Evolutionary conservation across 2,329 filamentous ascomycete species (phyloP), one percentile per base, ranked within the genome.

Genomic region (Monosporascus cannonballus): DNA sequence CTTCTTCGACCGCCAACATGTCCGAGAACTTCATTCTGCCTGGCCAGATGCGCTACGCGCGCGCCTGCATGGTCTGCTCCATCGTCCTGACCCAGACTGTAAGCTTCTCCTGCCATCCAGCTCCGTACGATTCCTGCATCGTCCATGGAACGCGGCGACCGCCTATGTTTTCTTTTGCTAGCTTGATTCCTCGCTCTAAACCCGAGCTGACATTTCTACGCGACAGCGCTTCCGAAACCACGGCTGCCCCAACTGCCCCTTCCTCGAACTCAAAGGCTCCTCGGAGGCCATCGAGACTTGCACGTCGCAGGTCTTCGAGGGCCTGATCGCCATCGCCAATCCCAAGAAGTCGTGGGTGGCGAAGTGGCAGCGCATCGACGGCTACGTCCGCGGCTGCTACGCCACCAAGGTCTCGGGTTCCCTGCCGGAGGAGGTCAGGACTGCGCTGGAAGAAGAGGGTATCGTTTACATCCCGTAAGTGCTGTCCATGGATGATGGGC

Each of bases 21-120:
- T 71, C 73, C 14, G 68, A 76, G 53, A 87, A 84, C 70, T 91
- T 84, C 70, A 86, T 91, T 56, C 74, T 87, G 17, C 80, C 88
- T 6, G 80, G 78, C 68, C 89, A 94, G 73, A 85, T 87, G 75
- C 89, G 92, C 73, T 86, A 89, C 69, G 82, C 96, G 61, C 92
- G 94, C 73, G 94, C 94, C 66, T 99, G 94, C 79, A 96, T 99
- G 91, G 90, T 97, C 62, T 99, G 94, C 83, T 93, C 90, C 51
- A 88, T 97, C 68, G 90, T 97, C 59, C 90, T 93, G 78, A 86
- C 89, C 56, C 84, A 86, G 66, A 79, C 79, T 60, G 88, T 91
- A 76, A 61, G 80, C 69, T 15, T 45, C 39, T 30, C 20, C 52
- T 34, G 50, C 56, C 30, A 53, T 53, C 48, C 52, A 34, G 48